Conservation (phyloP, 2,329 filamentous ascomycete genomes). For the Diaporthe ampelina region DNA sequence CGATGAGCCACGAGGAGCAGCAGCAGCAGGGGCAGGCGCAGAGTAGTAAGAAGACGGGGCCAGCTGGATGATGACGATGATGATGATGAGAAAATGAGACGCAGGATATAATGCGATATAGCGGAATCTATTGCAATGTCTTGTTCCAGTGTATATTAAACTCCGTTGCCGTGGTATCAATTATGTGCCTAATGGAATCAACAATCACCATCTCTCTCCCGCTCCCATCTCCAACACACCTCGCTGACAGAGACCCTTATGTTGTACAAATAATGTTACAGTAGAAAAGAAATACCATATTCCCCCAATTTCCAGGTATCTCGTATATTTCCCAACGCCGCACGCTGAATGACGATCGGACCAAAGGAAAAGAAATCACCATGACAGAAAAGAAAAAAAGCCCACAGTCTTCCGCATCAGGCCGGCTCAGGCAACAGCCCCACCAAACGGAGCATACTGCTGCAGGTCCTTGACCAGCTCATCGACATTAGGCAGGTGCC, state of each 20-base stretch:
- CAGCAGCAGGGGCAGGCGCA: neutral
- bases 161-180: slow-evolving; percentile 20
- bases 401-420: slow-evolving; percentile 39
- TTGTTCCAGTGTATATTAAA: slow-evolving; percentile 15
- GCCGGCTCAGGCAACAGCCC: slow-evolving; percentile 61
- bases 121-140: slow-evolving; percentile 12
- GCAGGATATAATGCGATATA: neutral
- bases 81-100: neutral
- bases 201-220: neutral
- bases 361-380: slow-evolving; percentile 12
- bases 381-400: slow-evolving; percentile 44
- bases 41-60: neutral
- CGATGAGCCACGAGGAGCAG: slow-evolving; percentile 35
- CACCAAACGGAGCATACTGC: slow-evolving; percentile 82
- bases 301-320: slow-evolving; percentile 8
- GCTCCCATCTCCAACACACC: too few species aligned
- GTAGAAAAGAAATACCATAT: slow-evolving; percentile 4
- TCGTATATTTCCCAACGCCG: slow-evolving; percentile 19
- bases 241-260: neutral
- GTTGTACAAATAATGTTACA: slow-evolving; percentile 23
- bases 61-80: neutral
- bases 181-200: slow-evolving; percentile 1
- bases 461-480: slow-evolving; percentile 87
- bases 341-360: slow-evolving; percentile 14
- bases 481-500: slow-evolving; percentile 85